Percentiles rank a stretch among this genome's conserved stretches.
These are phyloP conservation scores for Hanseniaspora pseudoguilliermondii DNA, from an alignment of 805 yeast genomes.

Conservation along the genomic window DNA sequence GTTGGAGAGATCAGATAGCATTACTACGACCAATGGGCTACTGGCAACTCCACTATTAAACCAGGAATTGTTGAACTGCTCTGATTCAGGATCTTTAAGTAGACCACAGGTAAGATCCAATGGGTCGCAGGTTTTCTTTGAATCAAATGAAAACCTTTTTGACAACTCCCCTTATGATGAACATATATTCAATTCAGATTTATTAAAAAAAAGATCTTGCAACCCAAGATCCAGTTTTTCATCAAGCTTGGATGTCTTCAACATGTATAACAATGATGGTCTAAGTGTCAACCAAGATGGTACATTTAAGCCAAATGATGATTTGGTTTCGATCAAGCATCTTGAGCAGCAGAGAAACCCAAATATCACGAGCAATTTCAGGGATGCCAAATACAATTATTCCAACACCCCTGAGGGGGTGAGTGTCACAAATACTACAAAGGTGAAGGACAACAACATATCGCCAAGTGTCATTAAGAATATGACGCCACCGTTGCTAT, in stretches of 20 bases:
- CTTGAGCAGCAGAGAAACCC: neutral
- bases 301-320: neutral
- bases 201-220: neutral
- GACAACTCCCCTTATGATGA: neutral
- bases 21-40: neutral
- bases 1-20: neutral
- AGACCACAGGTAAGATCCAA: neutral
- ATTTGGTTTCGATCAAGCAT: neutral
- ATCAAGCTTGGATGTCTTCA: neutral
- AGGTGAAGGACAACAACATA: neutral
- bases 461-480: neutral
- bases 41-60: neutral
- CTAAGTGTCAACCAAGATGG: neutral
- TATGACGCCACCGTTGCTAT: neutral
- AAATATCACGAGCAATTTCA: neutral
- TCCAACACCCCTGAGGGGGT: neutral
- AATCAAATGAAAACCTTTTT: neutral
- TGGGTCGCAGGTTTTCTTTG: neutral
- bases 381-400: neutral
- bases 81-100: neutral
- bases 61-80: neutral
- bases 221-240: constrained; percentile 11
- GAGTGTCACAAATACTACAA: neutral
- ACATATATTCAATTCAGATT: neutral
- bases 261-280: neutral